phyloP scores from a whole-genome alignment of 2,329 filamentous ascomycete genomes.

The Aspergillus fumigatus region DNA sequence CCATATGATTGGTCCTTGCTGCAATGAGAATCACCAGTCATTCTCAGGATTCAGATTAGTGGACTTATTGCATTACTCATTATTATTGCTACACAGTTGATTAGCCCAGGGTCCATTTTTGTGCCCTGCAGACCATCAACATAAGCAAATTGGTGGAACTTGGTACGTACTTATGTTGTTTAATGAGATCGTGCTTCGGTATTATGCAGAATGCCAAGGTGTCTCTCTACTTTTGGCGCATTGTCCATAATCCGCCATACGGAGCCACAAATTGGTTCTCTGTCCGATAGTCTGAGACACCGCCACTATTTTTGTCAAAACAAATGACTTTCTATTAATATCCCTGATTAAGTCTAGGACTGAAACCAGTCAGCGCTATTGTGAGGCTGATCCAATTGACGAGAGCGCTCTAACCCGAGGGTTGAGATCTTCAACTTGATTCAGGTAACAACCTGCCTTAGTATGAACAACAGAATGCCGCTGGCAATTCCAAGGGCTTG shows the following conservation, averaged over 20 bases:
- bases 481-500: background rate
- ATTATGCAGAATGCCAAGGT: background rate
- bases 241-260: background rate
- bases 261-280: background rate
- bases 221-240: background rate
- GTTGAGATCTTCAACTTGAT: background rate
- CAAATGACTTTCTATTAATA: background rate
- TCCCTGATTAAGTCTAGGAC: background rate
- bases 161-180: background rate
- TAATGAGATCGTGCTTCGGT: background rate
- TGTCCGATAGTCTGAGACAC: background rate
- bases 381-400: background rate
- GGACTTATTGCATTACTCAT: no score
- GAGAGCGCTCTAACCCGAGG: background rate
- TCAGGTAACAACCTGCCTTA: no score
- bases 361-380: background rate
- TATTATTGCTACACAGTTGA: no score
- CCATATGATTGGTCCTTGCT: background rate
- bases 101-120: no score
- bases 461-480: background rate
- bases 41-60: background rate
- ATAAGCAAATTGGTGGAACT: background rate
- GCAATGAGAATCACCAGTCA: background rate
- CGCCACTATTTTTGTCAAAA: background rate
- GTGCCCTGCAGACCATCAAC: background rate